Percentiles rank a stretch among this genome's conserved stretches.
phyloP scores from a whole-genome alignment of 495 filamentous ascomycete species.

The Glonium stellatum region DNA sequence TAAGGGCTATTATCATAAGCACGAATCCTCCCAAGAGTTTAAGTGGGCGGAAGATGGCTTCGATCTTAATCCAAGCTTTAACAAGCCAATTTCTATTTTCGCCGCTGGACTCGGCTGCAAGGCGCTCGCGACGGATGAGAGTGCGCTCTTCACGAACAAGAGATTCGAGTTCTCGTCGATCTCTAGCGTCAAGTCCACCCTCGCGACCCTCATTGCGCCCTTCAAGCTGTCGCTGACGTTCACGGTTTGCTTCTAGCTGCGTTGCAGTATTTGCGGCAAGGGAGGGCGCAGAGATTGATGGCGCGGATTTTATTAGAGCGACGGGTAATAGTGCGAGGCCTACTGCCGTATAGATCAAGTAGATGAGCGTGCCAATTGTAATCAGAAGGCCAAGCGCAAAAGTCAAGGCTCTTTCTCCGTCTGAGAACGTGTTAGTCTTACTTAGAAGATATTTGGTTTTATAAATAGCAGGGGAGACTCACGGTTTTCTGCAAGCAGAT shows the following conservation, averaged over 20 bases:
- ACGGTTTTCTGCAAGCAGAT: constrained; percentile 75
- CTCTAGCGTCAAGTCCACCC: constrained; percentile 69
- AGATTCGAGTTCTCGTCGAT: constrained; percentile 79
- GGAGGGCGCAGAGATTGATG: constrained; percentile 69
- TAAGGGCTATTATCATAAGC: constrained; percentile 59
- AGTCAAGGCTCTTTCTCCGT: constrained; percentile 84
- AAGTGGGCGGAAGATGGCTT: constrained; percentile 71
- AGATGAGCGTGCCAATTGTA: constrained; percentile 75
- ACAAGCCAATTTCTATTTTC: constrained; percentile 64
- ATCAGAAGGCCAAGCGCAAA: constrained; percentile 83
- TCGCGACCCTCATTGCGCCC: constrained; percentile 71
- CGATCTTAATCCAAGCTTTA: constrained; percentile 65
- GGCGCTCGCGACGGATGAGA: constrained; percentile 77
- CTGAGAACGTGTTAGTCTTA: constrained; percentile 38
- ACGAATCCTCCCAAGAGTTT: constrained; percentile 80
- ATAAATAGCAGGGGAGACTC: constrained; percentile 29
- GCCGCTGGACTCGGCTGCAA: constrained; percentile 72
- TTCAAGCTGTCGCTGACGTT: constrained; percentile 86
- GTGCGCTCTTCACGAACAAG: constrained; percentile 87
- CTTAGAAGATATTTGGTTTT: background rate
- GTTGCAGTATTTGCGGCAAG: constrained; percentile 66
- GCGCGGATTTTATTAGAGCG: constrained; percentile 81
- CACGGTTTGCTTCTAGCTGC: constrained; percentile 76
- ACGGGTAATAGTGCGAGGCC: constrained; percentile 86
- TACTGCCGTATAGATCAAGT: constrained; percentile 78